These are phyloP conservation scores for Phialophora macrospora DNA, from an alignment of 2,329 filamentous ascomycete species.

Conservation along the genomic window DNA sequence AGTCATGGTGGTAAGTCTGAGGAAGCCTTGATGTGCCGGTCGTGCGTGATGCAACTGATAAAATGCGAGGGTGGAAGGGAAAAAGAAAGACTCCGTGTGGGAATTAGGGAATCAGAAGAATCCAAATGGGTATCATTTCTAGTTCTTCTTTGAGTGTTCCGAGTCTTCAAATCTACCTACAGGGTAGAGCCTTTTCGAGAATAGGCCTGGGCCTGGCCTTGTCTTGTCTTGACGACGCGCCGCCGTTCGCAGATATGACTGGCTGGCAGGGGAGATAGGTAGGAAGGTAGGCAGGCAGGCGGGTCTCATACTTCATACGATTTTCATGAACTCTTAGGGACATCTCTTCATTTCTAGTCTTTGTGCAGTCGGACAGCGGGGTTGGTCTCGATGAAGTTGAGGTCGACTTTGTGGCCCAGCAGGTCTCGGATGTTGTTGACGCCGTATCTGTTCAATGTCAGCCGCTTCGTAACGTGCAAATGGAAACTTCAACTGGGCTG, in stretches of 20 bases:
- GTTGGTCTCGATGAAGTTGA: slow-evolving; percentile 89
- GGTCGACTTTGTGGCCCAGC: slow-evolving; percentile 91
- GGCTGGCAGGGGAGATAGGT: too few relatives aligned
- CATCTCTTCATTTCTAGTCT: slow-evolving; percentile 60
- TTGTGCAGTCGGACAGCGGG: slow-evolving; percentile 89
- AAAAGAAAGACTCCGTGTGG: background rate
- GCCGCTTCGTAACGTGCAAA: background rate
- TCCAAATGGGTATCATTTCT: slow-evolving; percentile 37
- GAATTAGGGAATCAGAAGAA: background rate
- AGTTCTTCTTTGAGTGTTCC: slow-evolving; percentile 21
- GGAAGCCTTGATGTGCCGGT: slow-evolving; percentile 54
- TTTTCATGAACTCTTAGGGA: background rate
- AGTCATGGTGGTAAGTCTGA: slow-evolving; percentile 49
- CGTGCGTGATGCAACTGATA: slow-evolving; percentile 6
- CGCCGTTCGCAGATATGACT: background rate
- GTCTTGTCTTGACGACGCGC: background rate
- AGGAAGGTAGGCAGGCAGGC: background rate
- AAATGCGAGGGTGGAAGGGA: slow-evolving; percentile 13
- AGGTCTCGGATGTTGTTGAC: slow-evolving; percentile 91
- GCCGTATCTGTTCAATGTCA: slow-evolving; percentile 56
- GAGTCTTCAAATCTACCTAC: slow-evolving; percentile 17
- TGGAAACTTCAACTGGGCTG: background rate
- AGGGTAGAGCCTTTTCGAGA: background rate
- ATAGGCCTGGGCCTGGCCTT: slow-evolving; percentile 7
- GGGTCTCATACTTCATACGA: slow-evolving; percentile 7